Evolutionary conservation across 176 grass and related monocot species (phyloP).

Genomic region (Puccinellia tenuiflora): DNA sequence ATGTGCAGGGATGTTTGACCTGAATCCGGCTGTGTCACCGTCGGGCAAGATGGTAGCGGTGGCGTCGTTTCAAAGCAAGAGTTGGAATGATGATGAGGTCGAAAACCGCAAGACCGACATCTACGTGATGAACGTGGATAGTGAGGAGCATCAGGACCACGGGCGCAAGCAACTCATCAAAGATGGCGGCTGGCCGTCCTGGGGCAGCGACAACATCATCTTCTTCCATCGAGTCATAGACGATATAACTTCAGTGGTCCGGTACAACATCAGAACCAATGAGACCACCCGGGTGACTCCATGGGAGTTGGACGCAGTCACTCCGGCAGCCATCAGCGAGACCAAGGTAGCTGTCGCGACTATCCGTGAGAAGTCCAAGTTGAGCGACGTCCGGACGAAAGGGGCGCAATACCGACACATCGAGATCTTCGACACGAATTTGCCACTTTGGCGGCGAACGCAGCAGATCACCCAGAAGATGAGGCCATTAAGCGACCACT

Average conservation of each 20-base stretch:
- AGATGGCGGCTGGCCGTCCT: constrained; percentile 36
- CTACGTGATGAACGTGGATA: constrained; percentile 24
- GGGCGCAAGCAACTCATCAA: not conserved
- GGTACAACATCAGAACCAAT: not conserved
- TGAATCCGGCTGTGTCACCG: constrained; percentile 32
- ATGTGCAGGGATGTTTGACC: not conserved
- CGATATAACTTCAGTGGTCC: no score
- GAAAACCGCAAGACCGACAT: constrained; percentile 25
- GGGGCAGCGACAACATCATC: constrained; percentile 35
- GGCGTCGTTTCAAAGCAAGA: not conserved
- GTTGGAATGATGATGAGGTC: not conserved
- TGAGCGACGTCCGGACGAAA: not conserved
- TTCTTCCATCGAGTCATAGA: no score
- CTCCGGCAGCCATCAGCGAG: constrained; percentile 26
- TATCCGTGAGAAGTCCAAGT: not conserved
- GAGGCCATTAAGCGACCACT: not conserved
- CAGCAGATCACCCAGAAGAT: not conserved
- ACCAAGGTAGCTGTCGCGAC: constrained; percentile 24
- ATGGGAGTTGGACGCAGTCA: not conserved
- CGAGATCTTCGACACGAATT: constrained; percentile 9
- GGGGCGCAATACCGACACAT: constrained; percentile 28
- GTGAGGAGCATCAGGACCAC: not conserved
- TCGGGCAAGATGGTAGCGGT: constrained; percentile 23
- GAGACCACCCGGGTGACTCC: not conserved
- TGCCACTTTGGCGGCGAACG: accelerated